Evolutionary conservation across 768 basidiomycete species (phyloP), one percentile per base, ranked within the genome.

Genomic region (Erythrobasidium yunnanense): DNA sequence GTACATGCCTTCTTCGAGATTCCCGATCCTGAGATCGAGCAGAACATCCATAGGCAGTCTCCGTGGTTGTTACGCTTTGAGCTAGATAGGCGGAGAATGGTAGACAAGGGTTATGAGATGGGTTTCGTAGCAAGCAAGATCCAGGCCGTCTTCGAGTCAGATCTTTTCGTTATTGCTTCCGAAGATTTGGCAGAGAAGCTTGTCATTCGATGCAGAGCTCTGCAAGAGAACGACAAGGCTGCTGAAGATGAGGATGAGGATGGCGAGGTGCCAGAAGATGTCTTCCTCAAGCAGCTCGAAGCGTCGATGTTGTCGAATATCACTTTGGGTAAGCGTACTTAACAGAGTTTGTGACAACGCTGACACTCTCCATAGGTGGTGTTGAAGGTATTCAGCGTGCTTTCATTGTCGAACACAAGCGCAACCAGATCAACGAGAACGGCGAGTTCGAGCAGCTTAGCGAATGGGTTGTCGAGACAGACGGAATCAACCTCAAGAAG

Each of bases 1-100:
- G 95, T 99, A 65, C 90, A 95, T 73, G 91, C 91, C 0, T 96
- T 96, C 87, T 99, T 97, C 76, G 93, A 92, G 60, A 97, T 97
- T 74, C 95, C 95, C 4, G 95, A 97, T 72, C 91, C 96, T 74
- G 89, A 92, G 54, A 86, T 93, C 66, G 90, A 93, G 75, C 81
- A 83, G 20, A 93, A 93, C 73, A 78, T 95, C 1, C 86, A 90
- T 70, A 80, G 90, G 0, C 89, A 92, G 75, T 97, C 95, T 1
- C 91, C 92, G 0, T 99, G 95, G 95, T 80, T 99, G 20, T 84
- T 99, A 22, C 90, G 95, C 78, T 83, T 97, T 49, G 93, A 93
- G 74, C 83, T 99, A 60, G 95, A 97, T 75, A 88, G 93, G 70
- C 86, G 88, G 2, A 90, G 93, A 79, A 95, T 99, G 87, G 86